Evolutionary conservation across 768 basidiomycete species (phyloP).

Genomic region (Mycena olivaceomarginata): DNA sequence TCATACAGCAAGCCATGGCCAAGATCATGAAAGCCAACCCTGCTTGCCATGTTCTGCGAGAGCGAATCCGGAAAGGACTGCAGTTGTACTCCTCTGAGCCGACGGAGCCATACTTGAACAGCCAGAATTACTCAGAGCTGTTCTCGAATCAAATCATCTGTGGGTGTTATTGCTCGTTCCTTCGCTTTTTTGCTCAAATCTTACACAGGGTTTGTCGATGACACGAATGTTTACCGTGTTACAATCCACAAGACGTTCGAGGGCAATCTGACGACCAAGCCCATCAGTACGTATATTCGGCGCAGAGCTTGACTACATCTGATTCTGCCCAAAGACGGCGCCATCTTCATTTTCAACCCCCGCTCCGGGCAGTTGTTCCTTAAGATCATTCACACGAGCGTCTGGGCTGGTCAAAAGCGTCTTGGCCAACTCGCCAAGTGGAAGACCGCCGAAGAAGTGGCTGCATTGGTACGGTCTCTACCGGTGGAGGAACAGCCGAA

Average conservation of each 20-base stretch:
- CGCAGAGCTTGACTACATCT: conserved; percentile 12
- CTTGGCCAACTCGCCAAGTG: conserved; percentile 99
- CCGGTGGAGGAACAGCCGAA: conserved; percentile 99
- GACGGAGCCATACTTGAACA: conserved; percentile 99
- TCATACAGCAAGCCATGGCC: conserved; percentile 99
- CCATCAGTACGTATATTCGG: conserved; percentile 82
- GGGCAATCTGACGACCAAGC: conserved; percentile 99
- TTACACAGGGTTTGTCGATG: conserved; percentile 93
- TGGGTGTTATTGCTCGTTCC: conserved; percentile 52
- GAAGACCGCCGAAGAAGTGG: conserved; percentile 99
- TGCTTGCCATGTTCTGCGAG: conserved; percentile 96
- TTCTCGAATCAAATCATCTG: conserved; percentile 99
- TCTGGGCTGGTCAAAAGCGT: conserved; percentile 99
- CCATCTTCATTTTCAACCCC: conserved; percentile 99
- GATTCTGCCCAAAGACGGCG: conserved; percentile 76
- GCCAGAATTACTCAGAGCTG: conserved; percentile 96
- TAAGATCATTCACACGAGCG: conserved; percentile 99
- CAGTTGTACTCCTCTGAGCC: conserved; percentile 99
- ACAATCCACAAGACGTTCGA: conserved; percentile 99
- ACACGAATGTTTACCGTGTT: conserved; percentile 99
- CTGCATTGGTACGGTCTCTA: conserved; percentile 95
- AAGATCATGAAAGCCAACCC: conserved; percentile 99
- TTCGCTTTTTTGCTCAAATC: conserved; percentile 7
- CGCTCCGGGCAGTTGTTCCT: conserved; percentile 98
- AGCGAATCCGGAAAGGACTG: conserved; percentile 98